Evolutionary conservation across 164 flowering plant genomes (phyloP).

Genomic region (Magnolia kwangsiensis): DNA sequence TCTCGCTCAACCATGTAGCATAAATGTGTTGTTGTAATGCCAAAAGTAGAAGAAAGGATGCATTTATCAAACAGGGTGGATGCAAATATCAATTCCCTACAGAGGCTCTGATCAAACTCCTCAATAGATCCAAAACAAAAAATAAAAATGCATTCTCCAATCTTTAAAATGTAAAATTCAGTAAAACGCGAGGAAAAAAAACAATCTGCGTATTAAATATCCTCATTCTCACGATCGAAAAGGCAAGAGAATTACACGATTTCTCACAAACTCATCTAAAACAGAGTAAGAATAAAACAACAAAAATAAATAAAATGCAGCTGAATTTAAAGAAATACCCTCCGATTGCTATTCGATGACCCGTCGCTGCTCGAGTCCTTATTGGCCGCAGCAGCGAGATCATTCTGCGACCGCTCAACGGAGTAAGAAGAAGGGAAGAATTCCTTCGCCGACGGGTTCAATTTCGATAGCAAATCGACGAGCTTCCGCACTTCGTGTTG

Average conservation of each 20-base stretch:
- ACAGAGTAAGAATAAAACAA: neutral
- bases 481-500: slow-evolving; percentile 54
- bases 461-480: slow-evolving; percentile 62
- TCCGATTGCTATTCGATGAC: slow-evolving; percentile 23
- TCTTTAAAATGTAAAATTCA: neutral
- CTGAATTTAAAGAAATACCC: slow-evolving; percentile 10
- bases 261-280: too few species aligned
- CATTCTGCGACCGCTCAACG: slow-evolving; percentile 17
- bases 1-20: neutral
- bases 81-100: neutral
- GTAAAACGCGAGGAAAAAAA: too few species aligned
- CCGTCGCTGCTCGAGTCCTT: slow-evolving; percentile 37
- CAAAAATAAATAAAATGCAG: neutral
- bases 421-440: slow-evolving; percentile 60
- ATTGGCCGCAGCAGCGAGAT: slow-evolving; percentile 21
- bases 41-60: neutral
- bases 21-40: neutral
- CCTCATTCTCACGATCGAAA: neutral
- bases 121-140: neutral
- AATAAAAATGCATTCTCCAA: neutral
- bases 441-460: slow-evolving; percentile 75
- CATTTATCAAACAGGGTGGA: neutral
- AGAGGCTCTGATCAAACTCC: neutral
- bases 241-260: too few species aligned
- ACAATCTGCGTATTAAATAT: too few species aligned